phyloP scores from a whole-genome alignment of 2,329 filamentous ascomycete species.

The Annulohypoxylon truncatum region DNA sequence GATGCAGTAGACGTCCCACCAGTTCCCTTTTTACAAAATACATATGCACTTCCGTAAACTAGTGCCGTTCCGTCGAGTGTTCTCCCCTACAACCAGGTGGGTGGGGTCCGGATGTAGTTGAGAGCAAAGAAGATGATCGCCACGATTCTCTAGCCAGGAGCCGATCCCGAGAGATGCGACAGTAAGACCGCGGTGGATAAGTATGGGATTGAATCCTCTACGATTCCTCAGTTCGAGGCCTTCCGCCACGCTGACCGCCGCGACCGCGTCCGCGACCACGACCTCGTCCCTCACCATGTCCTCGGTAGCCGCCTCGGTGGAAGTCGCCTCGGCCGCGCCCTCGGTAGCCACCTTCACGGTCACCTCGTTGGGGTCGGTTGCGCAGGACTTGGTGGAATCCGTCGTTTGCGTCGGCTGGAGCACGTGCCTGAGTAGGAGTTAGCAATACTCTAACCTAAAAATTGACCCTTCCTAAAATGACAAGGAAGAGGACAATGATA shows the following conservation, averaged over 20 bases:
- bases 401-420: conserved; percentile 46
- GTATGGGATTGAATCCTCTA: conserved; percentile 46
- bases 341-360: conserved; percentile 47
- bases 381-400: conserved; percentile 52
- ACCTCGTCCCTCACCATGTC: conserved; percentile 47
- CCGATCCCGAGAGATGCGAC: conserved; percentile 34
- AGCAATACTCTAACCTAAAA: conserved; percentile 23
- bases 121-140: conserved; percentile 20
- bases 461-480: not conserved
- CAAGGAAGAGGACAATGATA: not conserved
- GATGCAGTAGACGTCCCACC: conserved; percentile 8
- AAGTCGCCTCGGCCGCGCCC: conserved; percentile 48
- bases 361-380: conserved; percentile 49
- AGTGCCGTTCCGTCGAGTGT: conserved; percentile 8
- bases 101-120: conserved; percentile 13
- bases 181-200: conserved; percentile 35
- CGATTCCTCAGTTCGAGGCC: conserved; percentile 47
- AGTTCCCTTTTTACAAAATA: conserved; percentile 23
- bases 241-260: conserved; percentile 41
- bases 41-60: conserved; percentile 3
- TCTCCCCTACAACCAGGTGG: conserved; percentile 7
- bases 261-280: conserved; percentile 46
- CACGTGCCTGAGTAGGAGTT: conserved; percentile 36
- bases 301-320: conserved; percentile 48
- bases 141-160: conserved; percentile 33